Evolutionary conservation across 2,329 filamentous ascomycete genomes (phyloP).

Genomic region (Monosporascus sp.): DNA sequence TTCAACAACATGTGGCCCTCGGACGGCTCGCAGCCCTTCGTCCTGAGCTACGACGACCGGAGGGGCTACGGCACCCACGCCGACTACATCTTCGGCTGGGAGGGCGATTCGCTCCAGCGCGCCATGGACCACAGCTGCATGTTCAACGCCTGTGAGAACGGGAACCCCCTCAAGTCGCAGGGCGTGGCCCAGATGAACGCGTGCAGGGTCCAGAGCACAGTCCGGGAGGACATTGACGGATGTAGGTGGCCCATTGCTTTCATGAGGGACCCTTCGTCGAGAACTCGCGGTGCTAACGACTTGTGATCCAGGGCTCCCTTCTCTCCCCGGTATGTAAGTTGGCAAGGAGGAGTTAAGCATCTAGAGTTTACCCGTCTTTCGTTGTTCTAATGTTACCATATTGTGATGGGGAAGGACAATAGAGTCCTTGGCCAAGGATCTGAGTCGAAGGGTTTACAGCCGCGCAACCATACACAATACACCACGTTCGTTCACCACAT

Average conservation of each 20-base stretch:
- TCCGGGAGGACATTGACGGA: conserved; percentile 21
- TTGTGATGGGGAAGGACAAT: neutral
- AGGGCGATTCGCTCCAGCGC: conserved; percentile 25
- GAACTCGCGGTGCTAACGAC: conserved; percentile 2
- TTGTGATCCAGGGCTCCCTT: conserved; percentile 13
- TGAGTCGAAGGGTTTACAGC: neutral
- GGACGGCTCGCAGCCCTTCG: conserved; percentile 28
- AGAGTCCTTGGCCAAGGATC: neutral
- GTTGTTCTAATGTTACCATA: conserved; percentile 9
- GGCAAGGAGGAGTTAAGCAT: neutral
- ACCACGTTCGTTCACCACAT: neutral
- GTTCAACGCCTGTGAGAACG: conserved; percentile 27
- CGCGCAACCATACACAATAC: neutral
- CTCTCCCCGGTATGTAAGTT: conserved; percentile 16
- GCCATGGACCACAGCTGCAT: conserved; percentile 28
- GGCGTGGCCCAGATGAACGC: conserved; percentile 21
- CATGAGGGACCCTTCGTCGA: neutral
- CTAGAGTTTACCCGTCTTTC: neutral
- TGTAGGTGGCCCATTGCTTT: conserved; percentile 12
- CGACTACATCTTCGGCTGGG: conserved; percentile 36
- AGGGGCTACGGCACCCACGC: conserved; percentile 33
- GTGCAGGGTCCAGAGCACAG: conserved; percentile 18
- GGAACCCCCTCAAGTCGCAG: conserved; percentile 22
- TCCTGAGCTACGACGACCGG: conserved; percentile 24
- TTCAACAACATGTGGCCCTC: conserved; percentile 34